These are phyloP conservation scores for Rubia occidens DNA, from an alignment of 305 asterid genomes.

Conservation along the genomic window DNA sequence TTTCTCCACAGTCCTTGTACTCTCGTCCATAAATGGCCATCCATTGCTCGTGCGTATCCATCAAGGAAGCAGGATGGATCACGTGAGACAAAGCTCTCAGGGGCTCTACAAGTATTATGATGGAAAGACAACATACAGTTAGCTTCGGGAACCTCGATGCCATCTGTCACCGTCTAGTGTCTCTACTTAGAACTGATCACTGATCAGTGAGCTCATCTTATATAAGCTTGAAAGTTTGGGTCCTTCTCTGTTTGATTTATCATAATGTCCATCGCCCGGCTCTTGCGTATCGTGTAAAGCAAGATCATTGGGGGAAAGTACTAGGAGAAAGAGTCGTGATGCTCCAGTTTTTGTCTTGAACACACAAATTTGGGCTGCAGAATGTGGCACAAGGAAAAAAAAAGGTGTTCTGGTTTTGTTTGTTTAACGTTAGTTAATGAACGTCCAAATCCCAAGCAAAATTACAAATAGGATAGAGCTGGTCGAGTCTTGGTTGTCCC, in stretches of 20 bases:
- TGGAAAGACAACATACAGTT: neutral
- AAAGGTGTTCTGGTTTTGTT: neutral
- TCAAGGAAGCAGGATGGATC: constrained; percentile 15
- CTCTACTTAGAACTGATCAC: neutral
- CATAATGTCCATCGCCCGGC: neutral
- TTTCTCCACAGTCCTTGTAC: constrained; percentile 29
- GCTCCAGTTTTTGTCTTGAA: neutral
- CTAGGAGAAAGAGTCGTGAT: neutral
- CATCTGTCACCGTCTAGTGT: neutral
- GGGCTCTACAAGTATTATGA: neutral
- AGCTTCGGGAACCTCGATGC: neutral
- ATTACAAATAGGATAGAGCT: neutral
- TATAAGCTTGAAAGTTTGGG: neutral
- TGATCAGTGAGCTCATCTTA: neutral
- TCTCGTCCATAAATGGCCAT: constrained; percentile 24
- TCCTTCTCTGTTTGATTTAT: neutral
- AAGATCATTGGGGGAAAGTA: neutral
- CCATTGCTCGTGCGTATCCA: constrained; percentile 29
- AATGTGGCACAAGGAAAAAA: neutral
- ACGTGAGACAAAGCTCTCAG: constrained; percentile 18
- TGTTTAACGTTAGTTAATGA: neutral
- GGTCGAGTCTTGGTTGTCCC: neutral
- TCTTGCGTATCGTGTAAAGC: neutral
- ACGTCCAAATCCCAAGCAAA: neutral
- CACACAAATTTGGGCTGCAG: neutral